phyloP scores from a whole-genome alignment of 139 green algal species.

The Pseudopediastrum boryanum region DNA sequence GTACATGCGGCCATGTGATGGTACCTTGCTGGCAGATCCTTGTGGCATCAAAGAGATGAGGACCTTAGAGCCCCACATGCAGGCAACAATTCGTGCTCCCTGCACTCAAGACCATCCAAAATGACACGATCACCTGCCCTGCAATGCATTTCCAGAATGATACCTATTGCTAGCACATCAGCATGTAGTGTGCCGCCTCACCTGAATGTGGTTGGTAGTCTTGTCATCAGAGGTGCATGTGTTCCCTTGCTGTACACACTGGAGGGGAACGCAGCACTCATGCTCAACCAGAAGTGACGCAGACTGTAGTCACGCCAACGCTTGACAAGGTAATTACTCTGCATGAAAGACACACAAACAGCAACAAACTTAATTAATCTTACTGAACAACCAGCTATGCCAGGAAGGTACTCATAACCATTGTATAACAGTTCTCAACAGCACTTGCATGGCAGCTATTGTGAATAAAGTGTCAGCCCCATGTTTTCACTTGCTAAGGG shows the following conservation, averaged over 20 bases:
- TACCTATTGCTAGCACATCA: not conserved
- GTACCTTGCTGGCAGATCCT: too few species aligned
- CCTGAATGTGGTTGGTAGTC: constrained; percentile 17
- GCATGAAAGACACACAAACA: not conserved
- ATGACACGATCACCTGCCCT: too few species aligned
- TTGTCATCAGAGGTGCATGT: constrained; percentile 1
- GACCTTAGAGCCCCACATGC: not conserved
- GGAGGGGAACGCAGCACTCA: not conserved
- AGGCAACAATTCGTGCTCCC: not conserved
- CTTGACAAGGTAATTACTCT: constrained; percentile 8
- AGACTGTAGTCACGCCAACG: constrained; percentile 3
- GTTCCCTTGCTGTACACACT: not conserved
- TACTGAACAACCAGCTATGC: not conserved
- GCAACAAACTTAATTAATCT: not conserved
- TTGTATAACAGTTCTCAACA: too few species aligned
- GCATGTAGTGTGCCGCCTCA: too few species aligned
- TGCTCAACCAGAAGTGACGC: not conserved
- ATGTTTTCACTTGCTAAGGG: not conserved
- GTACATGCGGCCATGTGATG: too few species aligned
- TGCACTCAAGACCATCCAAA: not conserved
- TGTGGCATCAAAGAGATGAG: too few species aligned
- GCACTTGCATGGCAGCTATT: too few species aligned
- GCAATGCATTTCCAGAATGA: not conserved
- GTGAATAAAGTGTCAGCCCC: not conserved
- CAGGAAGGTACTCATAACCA: not conserved